Evolutionary conservation across 306 rosid genomes (phyloP).

Genomic region (Acmispon strigosus): DNA sequence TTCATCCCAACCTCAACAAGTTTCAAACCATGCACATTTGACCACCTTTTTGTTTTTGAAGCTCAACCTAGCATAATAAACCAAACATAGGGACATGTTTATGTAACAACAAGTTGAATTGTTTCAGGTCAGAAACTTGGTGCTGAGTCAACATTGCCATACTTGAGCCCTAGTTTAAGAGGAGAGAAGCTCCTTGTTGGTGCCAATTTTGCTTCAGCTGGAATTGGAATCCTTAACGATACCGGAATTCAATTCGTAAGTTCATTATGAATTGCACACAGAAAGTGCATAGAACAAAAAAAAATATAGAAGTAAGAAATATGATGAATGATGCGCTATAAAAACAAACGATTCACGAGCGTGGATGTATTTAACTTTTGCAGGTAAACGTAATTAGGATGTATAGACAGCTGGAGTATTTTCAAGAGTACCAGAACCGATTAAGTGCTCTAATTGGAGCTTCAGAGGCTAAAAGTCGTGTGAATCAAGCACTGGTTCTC

Average conservation of each 20-base stretch:
- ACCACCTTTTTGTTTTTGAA: neutral
- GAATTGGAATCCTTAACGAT: conserved; percentile 92
- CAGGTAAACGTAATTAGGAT: conserved; percentile 67
- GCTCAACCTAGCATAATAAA: too few relatives aligned
- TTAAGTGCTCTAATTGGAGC: conserved; percentile 45
- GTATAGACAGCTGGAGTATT: conserved; percentile 40
- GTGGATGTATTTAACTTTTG: neutral
- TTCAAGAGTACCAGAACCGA: conserved; percentile 45
- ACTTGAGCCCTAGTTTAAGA: conserved; percentile 50
- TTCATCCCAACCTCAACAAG: too few relatives aligned
- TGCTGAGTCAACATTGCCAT: conserved; percentile 55
- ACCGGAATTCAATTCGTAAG: conserved; percentile 78
- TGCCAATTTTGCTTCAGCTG: conserved; percentile 91
- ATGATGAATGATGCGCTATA: too few relatives aligned
- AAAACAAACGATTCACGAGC: too few relatives aligned
- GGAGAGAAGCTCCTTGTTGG: conserved; percentile 58
- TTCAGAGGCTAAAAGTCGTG: conserved; percentile 20
- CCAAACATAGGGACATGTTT: neutral
- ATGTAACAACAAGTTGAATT: neutral
- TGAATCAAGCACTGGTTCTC: conserved; percentile 45
- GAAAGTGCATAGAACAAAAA: too few relatives aligned
- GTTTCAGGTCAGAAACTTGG: conserved; percentile 58
- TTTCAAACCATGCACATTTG: neutral
- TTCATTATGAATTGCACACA: neutral
- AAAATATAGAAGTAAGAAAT: too few relatives aligned